Percentiles rank a stretch among this genome's conserved stretches.
phyloP scores from a whole-genome alignment of 768 basidiomycete genomes.

The Lactarius deliciosus region DNA sequence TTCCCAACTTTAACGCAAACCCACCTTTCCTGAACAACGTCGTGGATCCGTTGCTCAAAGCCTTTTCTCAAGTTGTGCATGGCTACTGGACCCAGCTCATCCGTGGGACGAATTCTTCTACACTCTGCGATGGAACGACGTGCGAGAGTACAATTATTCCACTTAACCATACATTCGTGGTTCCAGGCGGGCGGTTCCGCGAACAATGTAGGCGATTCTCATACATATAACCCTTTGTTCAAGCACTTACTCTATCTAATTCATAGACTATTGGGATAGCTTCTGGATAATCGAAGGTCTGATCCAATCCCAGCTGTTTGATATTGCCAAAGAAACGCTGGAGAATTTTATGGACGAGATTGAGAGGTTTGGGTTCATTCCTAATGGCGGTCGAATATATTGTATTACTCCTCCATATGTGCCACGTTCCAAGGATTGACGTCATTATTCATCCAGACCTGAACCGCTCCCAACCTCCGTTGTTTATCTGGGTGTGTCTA shows the following conservation, averaged over 20 bases:
- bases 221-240: not conserved
- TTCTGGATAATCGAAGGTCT: constrained; percentile 90
- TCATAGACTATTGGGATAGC: constrained; percentile 60
- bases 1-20: constrained; percentile 59
- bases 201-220: constrained; percentile 66
- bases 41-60: constrained; percentile 63
- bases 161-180: constrained; percentile 86
- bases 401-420: constrained; percentile 43
- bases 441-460: constrained; percentile 49
- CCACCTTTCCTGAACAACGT: constrained; percentile 75
- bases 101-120: constrained; percentile 67
- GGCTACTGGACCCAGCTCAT: constrained; percentile 83
- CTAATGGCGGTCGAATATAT: constrained; percentile 92
- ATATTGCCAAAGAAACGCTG: constrained; percentile 71
- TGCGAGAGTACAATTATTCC: constrained; percentile 90
- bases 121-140: constrained; percentile 54
- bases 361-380: constrained; percentile 82
- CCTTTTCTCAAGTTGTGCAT: constrained; percentile 78
- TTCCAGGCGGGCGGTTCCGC: constrained; percentile 85
- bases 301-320: constrained; percentile 73
- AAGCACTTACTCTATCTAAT: not conserved
- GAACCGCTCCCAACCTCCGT: constrained; percentile 88
- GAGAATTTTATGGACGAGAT: constrained; percentile 97
- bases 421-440: not conserved
- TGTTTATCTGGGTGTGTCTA: constrained; percentile 70